Conservation (phyloP, 768 basidiomycete species). For the Suillus placidus region DNA sequence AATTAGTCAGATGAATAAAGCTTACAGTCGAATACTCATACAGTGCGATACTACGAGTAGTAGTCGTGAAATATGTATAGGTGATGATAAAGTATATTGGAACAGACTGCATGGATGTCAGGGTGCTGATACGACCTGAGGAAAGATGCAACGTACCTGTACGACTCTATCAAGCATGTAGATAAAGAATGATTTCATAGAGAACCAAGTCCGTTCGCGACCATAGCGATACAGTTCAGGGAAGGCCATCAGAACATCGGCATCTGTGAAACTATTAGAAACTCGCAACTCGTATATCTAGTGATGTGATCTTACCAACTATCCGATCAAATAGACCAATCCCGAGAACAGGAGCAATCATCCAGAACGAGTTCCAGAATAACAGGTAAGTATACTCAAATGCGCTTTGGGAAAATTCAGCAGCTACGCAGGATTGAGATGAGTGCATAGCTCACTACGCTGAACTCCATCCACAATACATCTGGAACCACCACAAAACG, state of each 20-base stretch:
- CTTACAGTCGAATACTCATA: slow-evolving; percentile 87
- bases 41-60: slow-evolving; percentile 65
- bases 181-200: slow-evolving; percentile 68
- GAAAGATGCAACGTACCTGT: slow-evolving; percentile 56
- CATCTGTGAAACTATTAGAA: slow-evolving; percentile 51
- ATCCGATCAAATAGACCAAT: slow-evolving; percentile 96
- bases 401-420: slow-evolving; percentile 46
- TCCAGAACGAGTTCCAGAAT: slow-evolving; percentile 99
- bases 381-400: slow-evolving; percentile 94
- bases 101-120: slow-evolving; percentile 60
- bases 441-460: slow-evolving; percentile 66
- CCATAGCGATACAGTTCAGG: slow-evolving; percentile 90
- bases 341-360: slow-evolving; percentile 89
- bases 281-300: not conserved
- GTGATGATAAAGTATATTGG: slow-evolving; percentile 87
- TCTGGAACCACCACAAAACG: slow-evolving; percentile 97
- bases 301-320: slow-evolving; percentile 56
- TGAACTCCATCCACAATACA: slow-evolving; percentile 93
- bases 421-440: not conserved
- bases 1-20: slow-evolving; percentile 3
- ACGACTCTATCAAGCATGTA: slow-evolving; percentile 88
- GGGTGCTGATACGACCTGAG: slow-evolving; percentile 10
- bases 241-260: slow-evolving; percentile 82
- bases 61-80: slow-evolving; percentile 75
- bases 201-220: slow-evolving; percentile 84